A percentile compares a stretch with the other conserved stretches of the same genome.
Conservation (phyloP, 495 filamentous ascomycete genomes). For the Daldinia loculata region DNA sequence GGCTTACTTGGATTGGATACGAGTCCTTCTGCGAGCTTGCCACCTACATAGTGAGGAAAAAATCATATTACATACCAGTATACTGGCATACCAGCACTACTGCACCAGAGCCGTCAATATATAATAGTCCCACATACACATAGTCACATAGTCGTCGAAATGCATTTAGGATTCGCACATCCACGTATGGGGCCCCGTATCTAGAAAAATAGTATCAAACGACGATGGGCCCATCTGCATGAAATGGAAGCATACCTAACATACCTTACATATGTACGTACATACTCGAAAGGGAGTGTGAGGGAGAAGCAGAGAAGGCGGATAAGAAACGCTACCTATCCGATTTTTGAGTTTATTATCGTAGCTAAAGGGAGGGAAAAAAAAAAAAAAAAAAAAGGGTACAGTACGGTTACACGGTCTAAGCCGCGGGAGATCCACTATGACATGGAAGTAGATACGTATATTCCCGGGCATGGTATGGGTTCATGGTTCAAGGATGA, state of each 20-base stretch:
- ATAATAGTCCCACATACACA: constrained; percentile 2
- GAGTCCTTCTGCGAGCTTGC: not conserved
- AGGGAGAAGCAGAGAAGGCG: not conserved
- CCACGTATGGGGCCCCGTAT: constrained; percentile 14
- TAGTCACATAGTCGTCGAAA: not conserved
- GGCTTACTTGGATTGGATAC: not conserved
- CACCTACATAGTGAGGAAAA: not conserved
- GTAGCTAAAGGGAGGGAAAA: too few species aligned
- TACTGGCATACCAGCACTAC: not conserved
- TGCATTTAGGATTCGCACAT: constrained; percentile 8
- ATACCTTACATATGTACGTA: constrained; percentile 16
- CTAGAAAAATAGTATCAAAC: constrained; percentile 30
- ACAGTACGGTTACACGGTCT: not conserved
- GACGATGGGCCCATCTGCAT: constrained; percentile 38
- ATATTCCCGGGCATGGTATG: constrained; percentile 11
- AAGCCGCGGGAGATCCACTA: not conserved
- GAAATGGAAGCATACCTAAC: constrained; percentile 33
- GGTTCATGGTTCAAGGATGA: not conserved
- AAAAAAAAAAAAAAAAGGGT: not conserved
- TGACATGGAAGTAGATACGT: not conserved
- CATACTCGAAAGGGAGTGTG: constrained; percentile 7
- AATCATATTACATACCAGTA: not conserved
- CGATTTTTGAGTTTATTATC: not conserved
- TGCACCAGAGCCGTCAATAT: not conserved
- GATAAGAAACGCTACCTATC: not conserved